Evolutionary conservation across 108 stramenopile species (phyloP), one percentile per base, ranked within the genome.

Genomic region (Cylindrotheca closterium): DNA sequence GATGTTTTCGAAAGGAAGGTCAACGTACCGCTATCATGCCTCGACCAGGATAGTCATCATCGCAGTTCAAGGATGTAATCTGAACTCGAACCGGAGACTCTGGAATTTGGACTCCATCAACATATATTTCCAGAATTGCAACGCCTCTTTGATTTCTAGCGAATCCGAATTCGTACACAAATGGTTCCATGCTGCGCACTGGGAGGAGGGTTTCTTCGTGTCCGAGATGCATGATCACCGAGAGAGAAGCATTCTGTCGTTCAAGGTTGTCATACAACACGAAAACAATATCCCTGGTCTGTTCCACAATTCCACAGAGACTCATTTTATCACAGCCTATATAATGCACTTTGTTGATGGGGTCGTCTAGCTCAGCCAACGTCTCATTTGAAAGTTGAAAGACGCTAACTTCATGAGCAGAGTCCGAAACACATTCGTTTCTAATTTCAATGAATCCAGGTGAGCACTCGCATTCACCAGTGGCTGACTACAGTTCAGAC

Each of bases 21-120:
- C 7, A 42, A 42, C 37, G 7, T 15, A 42, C 37, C 37, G 37
- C 37, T 10, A 42, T 15, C 15, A 10, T 42, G 10, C 37, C 37
- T 15, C 7, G 15, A 42, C 37, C 37, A 10, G 37, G 37, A 42
- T 42, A 42, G 15, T 42, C 37, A 7, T 10, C 10, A 10, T 42
- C 37, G 37, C 37, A 42, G 55, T 58, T 34, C 8, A 2, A 25
- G n/a, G 27, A 30, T 2, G 30, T 37, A 27, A 78, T 61, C 31
- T 45, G 25, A 21, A 77, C 46, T 22, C 76, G 70, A 19, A 77
- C 34, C 4, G 76, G 76, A 32, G 57, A 59, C 25, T 63, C 26
- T 15, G 70, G 65, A 50, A 77, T 77, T 50, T 65, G 70, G 34
- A 50, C 54, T 27, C 42, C 76, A 2, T 51, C 58, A 2, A 61